phyloP scores from a whole-genome alignment of 1,139 yeast genomes.

The Pichia sp. region DNA sequence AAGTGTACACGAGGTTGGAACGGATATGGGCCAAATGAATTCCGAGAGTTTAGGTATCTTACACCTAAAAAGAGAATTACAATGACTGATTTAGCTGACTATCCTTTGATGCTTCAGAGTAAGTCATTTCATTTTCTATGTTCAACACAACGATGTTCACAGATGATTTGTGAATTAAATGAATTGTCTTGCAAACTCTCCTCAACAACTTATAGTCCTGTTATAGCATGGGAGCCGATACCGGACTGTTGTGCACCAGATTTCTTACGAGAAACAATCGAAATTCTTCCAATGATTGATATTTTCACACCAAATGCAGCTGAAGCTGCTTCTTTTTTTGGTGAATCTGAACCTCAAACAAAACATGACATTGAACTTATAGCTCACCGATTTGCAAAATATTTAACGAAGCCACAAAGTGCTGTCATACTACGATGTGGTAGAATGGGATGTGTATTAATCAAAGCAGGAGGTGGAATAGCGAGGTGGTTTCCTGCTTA shows the following conservation, averaged over 20 bases:
- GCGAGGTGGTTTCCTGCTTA: constrained; percentile 60
- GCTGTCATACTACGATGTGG: constrained; percentile 69
- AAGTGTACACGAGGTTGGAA: constrained; percentile 80
- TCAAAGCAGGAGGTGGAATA: constrained; percentile 6
- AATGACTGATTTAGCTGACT: constrained; percentile 46
- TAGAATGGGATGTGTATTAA: constrained; percentile 48
- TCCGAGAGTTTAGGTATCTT: constrained; percentile 47
- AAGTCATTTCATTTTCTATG: constrained; percentile 66
- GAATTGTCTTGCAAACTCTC: not conserved
- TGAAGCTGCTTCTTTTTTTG: constrained; percentile 63
- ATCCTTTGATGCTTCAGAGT: constrained; percentile 34
- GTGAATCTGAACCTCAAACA: constrained; percentile 36
- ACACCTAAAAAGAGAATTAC: constrained; percentile 62
- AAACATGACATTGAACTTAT: constrained; percentile 35
- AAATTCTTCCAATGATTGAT: constrained; percentile 42
- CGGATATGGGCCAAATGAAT: constrained; percentile 56
- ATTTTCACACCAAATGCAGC: constrained; percentile 78
- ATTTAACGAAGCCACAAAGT: constrained; percentile 31
- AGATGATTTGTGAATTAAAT: constrained; percentile 6
- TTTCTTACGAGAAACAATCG: constrained; percentile 35
- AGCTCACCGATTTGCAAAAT: constrained; percentile 35
- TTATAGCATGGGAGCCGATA: constrained; percentile 76
- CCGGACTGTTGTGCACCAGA: constrained; percentile 64
- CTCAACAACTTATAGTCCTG: constrained; percentile 23
- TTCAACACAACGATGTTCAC: constrained; percentile 51